Conservation (phyloP, 805 yeast species). For the Candida patagonica region DNA sequence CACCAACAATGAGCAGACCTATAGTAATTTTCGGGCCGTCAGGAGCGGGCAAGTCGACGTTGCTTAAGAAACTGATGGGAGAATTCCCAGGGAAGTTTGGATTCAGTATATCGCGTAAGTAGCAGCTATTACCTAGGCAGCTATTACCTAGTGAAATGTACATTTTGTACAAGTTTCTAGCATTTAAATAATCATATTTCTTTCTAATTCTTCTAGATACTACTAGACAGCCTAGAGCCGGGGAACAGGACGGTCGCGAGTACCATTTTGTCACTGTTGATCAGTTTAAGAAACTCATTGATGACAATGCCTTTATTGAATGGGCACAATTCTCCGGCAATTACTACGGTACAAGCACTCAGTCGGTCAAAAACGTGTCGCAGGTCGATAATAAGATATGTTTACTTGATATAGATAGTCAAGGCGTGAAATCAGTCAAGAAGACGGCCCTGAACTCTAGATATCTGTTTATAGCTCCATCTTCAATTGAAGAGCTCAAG, state of each 20-base stretch:
- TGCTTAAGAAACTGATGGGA: slow-evolving; percentile 78
- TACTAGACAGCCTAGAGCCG: slow-evolving; percentile 84
- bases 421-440: slow-evolving; percentile 93
- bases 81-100: slow-evolving; percentile 89
- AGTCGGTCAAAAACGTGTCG: slow-evolving; percentile 69
- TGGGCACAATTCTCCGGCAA: slow-evolving; percentile 98
- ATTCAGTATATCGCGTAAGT: slow-evolving; percentile 69
- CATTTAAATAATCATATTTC: not conserved
- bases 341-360: slow-evolving; percentile 89
- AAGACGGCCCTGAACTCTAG: slow-evolving; percentile 73
- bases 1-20: slow-evolving; percentile 63
- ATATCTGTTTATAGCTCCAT: slow-evolving; percentile 84
- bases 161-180: too few species aligned
- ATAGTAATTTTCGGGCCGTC: slow-evolving; percentile 96
- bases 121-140: not conserved
- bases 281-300: slow-evolving; percentile 67
- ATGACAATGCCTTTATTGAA: slow-evolving; percentile 73
- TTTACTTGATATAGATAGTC: slow-evolving; percentile 96
- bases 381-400: slow-evolving; percentile 57
- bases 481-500: slow-evolving; percentile 71
- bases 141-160: not conserved
- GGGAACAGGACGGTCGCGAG: slow-evolving; percentile 83
- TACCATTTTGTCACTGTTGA: slow-evolving; percentile 81
- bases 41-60: slow-evolving; percentile 88
- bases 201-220: slow-evolving; percentile 40